Percentiles rank a stretch among this genome's conserved stretches.
Conservation (phyloP, 306 rosid genomes). For the Lathyrus oleraceus region DNA sequence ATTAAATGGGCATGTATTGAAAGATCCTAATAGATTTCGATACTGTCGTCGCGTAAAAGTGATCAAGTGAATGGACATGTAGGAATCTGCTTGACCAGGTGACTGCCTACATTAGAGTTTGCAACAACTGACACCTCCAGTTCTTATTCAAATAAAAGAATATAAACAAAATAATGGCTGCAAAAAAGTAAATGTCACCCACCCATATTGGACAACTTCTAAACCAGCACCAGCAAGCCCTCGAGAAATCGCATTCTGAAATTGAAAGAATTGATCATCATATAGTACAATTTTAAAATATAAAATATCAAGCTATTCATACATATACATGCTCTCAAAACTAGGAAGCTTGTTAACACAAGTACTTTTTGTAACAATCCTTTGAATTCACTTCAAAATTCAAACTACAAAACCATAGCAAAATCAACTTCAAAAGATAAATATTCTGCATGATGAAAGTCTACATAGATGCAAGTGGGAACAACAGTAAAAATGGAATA, state of each 20-base stretch:
- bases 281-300: constrained; percentile 31
- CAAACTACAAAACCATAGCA: constrained; percentile 1
- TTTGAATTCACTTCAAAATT: constrained; percentile 21
- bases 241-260: constrained; percentile 82
- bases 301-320: constrained; percentile 25
- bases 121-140: constrained; percentile 9
- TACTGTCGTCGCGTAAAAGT: not conserved
- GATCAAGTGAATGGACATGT: not conserved
- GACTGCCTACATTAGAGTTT: constrained; percentile 13
- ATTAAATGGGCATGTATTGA: constrained; percentile 12
- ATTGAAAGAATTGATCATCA: constrained; percentile 38
- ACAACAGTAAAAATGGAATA: not conserved
- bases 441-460: constrained; percentile 17
- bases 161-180: constrained; percentile 4
- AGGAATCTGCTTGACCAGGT: constrained; percentile 21
- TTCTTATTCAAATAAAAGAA: constrained; percentile 17
- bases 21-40: not conserved
- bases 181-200: constrained; percentile 36
- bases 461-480: not conserved
- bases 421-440: constrained; percentile 26
- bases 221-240: constrained; percentile 78
- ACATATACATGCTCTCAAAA: constrained; percentile 1
- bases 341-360: constrained; percentile 19
- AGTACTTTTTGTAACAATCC: constrained; percentile 22
- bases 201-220: constrained; percentile 94